A percentile compares a stretch with the other conserved stretches of the same genome.
Evolutionary conservation across 176 grass and related monocot species (phyloP).

Genomic region (Paspalum vaginatum): DNA sequence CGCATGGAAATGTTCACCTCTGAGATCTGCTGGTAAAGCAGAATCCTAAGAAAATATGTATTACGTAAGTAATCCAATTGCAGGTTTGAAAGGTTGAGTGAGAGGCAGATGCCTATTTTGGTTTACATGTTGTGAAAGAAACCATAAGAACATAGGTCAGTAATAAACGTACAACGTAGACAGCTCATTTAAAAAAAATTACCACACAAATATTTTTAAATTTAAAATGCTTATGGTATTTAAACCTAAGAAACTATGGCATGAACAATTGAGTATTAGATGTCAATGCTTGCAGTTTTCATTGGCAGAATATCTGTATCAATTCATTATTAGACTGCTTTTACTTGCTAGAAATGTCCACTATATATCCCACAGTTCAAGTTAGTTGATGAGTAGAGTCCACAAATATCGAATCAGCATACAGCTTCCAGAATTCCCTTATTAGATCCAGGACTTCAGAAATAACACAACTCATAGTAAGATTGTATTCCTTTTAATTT

Average conservation of each 20-base stretch:
- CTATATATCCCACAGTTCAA: background rate
- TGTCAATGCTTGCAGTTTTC: background rate
- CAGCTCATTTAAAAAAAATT: background rate
- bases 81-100: background rate
- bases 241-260: background rate
- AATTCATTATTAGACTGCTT: background rate
- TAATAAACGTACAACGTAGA: background rate
- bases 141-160: background rate
- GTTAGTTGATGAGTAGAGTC: background rate
- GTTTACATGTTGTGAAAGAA: conserved; percentile 7
- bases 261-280: background rate
- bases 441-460: background rate
- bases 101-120: background rate
- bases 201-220: background rate
- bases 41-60: conserved; percentile 65
- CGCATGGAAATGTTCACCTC: conserved; percentile 84
- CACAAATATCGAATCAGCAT: background rate
- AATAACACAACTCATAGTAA: background rate
- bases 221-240: background rate
- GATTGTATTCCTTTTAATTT: background rate
- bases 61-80: conserved; percentile 19
- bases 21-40: conserved; percentile 68
- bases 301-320: background rate
- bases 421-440: background rate
- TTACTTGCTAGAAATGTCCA: conserved; percentile 5